A percentile compares a stretch with the other conserved stretches of the same genome.
phyloP scores from a whole-genome alignment of 192 early-diverging fungal species.

The Backusella psychrophila region DNA sequence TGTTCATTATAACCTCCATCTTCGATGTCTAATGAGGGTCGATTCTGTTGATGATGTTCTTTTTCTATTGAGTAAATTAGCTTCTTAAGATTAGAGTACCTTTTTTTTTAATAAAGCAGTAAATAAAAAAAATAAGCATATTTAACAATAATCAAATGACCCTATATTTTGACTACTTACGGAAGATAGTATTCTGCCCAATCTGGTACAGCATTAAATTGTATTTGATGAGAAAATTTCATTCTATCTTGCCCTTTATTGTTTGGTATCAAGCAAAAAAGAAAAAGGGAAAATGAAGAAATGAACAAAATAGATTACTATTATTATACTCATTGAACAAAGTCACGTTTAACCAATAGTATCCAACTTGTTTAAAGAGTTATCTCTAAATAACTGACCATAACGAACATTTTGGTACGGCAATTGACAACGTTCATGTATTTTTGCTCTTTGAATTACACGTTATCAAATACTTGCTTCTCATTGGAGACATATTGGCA shows the following conservation, averaged over 20 bases:
- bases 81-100: constrained; percentile 77
- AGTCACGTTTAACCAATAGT: background rate
- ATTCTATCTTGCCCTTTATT: constrained; percentile 36
- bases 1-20: constrained; percentile 22
- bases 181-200: constrained; percentile 66
- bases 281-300: background rate
- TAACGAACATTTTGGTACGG: background rate
- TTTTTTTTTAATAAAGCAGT: constrained; percentile 1
- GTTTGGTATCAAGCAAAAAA: background rate
- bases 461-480: background rate
- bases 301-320: background rate
- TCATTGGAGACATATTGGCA: background rate
- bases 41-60: constrained; percentile 17
- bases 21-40: constrained; percentile 33
- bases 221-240: constrained; percentile 84
- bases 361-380: background rate
- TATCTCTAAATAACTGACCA: background rate
- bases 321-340: background rate
- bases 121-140: background rate
- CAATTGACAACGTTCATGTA: background rate
- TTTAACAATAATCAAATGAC: background rate
- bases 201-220: constrained; percentile 77
- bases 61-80: constrained; percentile 76
- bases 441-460: background rate
- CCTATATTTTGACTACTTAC: constrained; percentile 28